A percentile compares a stretch with the other conserved stretches of the same genome.
Conservation (phyloP, 495 filamentous ascomycete genomes). For the Niebla homalea region DNA sequence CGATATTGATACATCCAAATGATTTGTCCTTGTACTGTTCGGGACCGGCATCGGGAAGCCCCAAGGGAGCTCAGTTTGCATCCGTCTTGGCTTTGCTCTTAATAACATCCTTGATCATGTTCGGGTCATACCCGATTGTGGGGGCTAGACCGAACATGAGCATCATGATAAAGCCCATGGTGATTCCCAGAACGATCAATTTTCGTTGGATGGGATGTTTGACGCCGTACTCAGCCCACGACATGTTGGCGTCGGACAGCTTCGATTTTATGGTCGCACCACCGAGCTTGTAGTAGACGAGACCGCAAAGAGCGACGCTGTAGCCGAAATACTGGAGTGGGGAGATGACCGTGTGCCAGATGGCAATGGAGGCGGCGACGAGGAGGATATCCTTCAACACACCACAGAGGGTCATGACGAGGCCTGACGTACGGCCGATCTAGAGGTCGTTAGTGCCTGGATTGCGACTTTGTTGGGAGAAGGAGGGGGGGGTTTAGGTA, state of each 20-base stretch:
- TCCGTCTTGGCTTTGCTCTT: neutral
- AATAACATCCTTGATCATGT: constrained; percentile 2
- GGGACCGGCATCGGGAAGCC: no score
- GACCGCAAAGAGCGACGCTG: constrained; percentile 74
- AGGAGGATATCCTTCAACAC: constrained; percentile 98
- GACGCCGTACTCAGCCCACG: constrained; percentile 78
- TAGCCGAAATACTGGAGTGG: constrained; percentile 88
- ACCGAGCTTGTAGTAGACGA: constrained; percentile 96
- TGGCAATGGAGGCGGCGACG: constrained; percentile 73
- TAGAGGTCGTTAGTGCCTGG: constrained; percentile 21
- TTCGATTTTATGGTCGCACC: constrained; percentile 71
- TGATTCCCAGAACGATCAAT: constrained; percentile 49
- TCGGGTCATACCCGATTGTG: constrained; percentile 14
- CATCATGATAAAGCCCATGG: constrained; percentile 55
- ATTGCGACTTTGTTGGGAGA: neutral
- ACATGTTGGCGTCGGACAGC: constrained; percentile 49
- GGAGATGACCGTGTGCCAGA: constrained; percentile 77
- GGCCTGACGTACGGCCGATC: constrained; percentile 95
- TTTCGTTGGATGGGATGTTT: constrained; percentile 63
- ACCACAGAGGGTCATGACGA: constrained; percentile 94
- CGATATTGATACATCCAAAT: no score
- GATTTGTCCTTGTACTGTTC: no score
- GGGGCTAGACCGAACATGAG: constrained; percentile 47
- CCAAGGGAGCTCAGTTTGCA: no score
- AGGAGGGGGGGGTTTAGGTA: no score